These are phyloP conservation scores for Neolentinus lepideus DNA, from an alignment of 1,284 basidiomycete genomes.

Conservation along the genomic window DNA sequence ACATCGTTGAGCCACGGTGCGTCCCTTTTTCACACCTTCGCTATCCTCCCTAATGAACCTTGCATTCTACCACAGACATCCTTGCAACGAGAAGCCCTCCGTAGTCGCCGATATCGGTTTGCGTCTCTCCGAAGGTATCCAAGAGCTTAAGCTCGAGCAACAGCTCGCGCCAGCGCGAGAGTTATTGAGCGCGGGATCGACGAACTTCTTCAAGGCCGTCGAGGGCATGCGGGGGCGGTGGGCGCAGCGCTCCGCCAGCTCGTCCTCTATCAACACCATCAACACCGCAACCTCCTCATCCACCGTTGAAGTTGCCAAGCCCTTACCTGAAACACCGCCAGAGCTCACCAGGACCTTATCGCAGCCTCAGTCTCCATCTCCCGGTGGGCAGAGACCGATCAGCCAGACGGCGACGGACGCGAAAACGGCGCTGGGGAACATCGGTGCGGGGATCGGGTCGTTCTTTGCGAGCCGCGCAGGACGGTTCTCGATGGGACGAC, in stretches of 20 bases:
- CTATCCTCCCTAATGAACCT: not conserved
- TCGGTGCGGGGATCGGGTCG: constrained; percentile 57
- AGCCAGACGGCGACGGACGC: constrained; percentile 25
- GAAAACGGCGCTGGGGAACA: constrained; percentile 32
- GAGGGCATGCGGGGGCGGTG: constrained; percentile 78
- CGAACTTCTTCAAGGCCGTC: constrained; percentile 82
- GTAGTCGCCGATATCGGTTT: constrained; percentile 86
- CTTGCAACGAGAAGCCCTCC: constrained; percentile 83
- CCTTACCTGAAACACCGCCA: constrained; percentile 26
- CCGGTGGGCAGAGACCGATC: constrained; percentile 11
- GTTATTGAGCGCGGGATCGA: constrained; percentile 67
- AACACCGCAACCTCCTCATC: constrained; percentile 22
- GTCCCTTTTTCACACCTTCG: constrained; percentile 14
- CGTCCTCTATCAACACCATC: constrained; percentile 17
- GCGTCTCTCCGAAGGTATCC: constrained; percentile 82
- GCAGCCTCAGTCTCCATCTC: constrained; percentile 21
- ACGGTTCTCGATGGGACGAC: constrained; percentile 23
- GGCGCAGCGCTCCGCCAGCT: constrained; percentile 40
- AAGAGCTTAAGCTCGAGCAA: constrained; percentile 86
- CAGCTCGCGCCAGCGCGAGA: constrained; percentile 85
- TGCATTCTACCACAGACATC: constrained; percentile 48
- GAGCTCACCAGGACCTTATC: constrained; percentile 13
- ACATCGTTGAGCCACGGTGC: constrained; percentile 85
- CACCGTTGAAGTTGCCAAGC: constrained; percentile 41
- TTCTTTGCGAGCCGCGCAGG: constrained; percentile 39